These are phyloP conservation scores for Pseudogymnoascus sp. DNA, from an alignment of 2,329 filamentous ascomycete species.

Conservation along the genomic window DNA sequence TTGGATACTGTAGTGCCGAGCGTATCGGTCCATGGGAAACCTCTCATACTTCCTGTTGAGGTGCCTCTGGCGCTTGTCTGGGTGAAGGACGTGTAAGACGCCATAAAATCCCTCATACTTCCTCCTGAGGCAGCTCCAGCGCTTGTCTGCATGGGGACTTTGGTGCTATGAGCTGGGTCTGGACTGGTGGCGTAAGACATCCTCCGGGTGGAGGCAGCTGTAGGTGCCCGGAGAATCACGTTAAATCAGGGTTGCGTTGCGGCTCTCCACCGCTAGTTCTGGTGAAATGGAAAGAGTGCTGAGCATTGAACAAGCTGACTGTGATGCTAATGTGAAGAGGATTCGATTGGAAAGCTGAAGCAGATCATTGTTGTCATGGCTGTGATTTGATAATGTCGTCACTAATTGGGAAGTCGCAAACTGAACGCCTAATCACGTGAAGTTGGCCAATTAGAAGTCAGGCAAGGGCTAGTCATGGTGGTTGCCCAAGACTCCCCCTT, in stretches of 20 bases:
- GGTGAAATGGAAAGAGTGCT: neutral
- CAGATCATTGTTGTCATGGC: neutral
- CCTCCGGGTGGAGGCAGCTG: neutral
- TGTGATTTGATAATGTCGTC: conserved; percentile 5
- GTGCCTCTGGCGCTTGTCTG: neutral
- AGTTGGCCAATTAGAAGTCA: neutral
- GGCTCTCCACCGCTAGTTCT: neutral
- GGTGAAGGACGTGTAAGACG: neutral
- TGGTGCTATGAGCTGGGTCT: neutral
- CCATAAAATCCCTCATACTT: conserved; percentile 10
- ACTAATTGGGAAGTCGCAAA: neutral
- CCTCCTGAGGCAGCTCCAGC: conserved; percentile 11
- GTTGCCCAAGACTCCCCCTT: neutral
- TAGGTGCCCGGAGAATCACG: neutral
- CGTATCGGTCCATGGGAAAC: neutral
- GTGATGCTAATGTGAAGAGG: neutral
- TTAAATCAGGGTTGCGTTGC: neutral
- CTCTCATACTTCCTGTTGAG: neutral
- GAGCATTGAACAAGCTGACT: neutral
- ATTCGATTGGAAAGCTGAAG: neutral
- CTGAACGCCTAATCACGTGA: neutral
- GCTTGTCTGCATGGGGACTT: neutral
- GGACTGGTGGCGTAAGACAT: conserved; percentile 1
- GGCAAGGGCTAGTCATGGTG: neutral
- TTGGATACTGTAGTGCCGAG: neutral